Evolutionary conservation across 2,329 filamentous ascomycete genomes (phyloP), one percentile per base, ranked within the genome.

Genomic region (Metarhizium robertsii): DNA sequence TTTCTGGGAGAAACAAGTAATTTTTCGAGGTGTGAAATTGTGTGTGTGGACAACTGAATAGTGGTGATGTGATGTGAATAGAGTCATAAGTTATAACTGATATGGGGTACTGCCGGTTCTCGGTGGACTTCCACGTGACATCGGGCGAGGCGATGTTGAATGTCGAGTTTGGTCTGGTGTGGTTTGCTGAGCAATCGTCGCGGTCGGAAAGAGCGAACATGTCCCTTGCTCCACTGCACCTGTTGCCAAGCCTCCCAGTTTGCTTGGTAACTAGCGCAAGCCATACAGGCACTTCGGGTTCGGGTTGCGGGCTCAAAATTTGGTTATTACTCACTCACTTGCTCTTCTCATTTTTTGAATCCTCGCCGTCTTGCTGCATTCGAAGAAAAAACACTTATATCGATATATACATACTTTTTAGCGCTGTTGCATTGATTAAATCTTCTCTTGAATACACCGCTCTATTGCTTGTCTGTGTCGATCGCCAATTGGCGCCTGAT

Each of bases 241-340:
- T 46, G 20, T 18, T 14, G 43, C 43, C n/a, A 46, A 46, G 43
- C 43, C 34, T 25, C 25, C 43, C 43, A 25, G 25, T 25, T 25
- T 25, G 25, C 25, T 25, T 46, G 43, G 43, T 25, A 46, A 18
- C 43, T n/a, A 43, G 16, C 13, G 11, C 48, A 38, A 34, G 11
- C 6, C 34, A 25, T 20, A 14, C 29, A 18, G 18, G 25, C 16
- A 14, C 18, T 13, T 36, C 32, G 25, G 53, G 48, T 11, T 51
- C 32, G 34, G 48, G 48, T 30, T 52, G 40, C 18, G 40, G 42
- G 25, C 29, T 52, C 34, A 25, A 42, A 38, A 38, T 52, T 48
- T 55, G 7, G 38, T 34, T 34, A 45, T 52, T 47, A 43, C 53
- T 55, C 53, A 55, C 40, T 55, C 54, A 55, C 49, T 53, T 36